A percentile compares a stretch with the other conserved stretches of the same genome.
phyloP scores from a whole-genome alignment of 305 asterid species.

The Fraxinus greggii region DNA sequence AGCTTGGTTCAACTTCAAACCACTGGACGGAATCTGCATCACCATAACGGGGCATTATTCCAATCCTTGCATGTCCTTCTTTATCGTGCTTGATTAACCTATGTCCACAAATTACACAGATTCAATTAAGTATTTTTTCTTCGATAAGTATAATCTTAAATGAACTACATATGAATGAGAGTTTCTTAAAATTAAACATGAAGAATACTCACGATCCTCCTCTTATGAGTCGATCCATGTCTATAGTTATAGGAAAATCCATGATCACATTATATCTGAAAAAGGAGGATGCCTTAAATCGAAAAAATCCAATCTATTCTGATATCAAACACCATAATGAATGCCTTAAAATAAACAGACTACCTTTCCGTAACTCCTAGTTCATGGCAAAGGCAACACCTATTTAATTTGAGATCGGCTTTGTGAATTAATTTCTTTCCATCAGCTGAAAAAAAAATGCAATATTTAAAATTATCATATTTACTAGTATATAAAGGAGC shows the following conservation, averaged over 20 bases:
- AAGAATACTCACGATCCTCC: slow-evolving; percentile 66
- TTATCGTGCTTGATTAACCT: slow-evolving; percentile 48
- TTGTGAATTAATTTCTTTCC: slow-evolving; percentile 49
- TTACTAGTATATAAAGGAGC: not conserved
- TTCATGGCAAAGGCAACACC: slow-evolving; percentile 64
- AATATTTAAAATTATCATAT: too few species aligned
- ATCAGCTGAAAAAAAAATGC: slow-evolving; percentile 31
- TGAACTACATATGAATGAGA: too few species aligned
- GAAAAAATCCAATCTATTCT: not conserved
- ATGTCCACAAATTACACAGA: not conserved
- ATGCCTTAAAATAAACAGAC: not conserved
- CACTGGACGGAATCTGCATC: slow-evolving; percentile 52
- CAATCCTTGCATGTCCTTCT: slow-evolving; percentile 52
- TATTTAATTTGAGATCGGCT: slow-evolving; percentile 48
- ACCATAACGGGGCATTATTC: slow-evolving; percentile 79
- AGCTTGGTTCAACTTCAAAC: slow-evolving; percentile 57
- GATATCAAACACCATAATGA: not conserved
- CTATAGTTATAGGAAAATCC: slow-evolving; percentile 61
- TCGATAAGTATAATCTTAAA: not conserved
- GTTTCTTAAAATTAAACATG: not conserved
- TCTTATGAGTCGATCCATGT: slow-evolving; percentile 43
- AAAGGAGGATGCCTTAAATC: not conserved
- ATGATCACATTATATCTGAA: slow-evolving; percentile 66
- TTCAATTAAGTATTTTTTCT: not conserved
- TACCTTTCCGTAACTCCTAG: slow-evolving; percentile 58